phyloP scores from a whole-genome alignment of 208 protist genomes.

The Leishmania tarentolae region DNA sequence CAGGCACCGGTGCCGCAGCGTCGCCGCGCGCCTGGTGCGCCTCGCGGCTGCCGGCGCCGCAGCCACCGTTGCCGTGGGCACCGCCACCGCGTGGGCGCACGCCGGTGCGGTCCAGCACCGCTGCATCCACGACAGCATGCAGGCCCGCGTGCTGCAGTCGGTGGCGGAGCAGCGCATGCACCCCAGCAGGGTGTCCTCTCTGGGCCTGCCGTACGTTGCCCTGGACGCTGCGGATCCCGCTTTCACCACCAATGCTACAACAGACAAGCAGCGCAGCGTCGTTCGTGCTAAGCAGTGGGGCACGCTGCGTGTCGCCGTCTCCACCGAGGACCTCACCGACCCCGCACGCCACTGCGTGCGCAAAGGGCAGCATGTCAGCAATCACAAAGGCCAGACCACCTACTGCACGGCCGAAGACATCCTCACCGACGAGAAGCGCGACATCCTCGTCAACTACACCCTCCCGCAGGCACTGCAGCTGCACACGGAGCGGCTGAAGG shows the following conservation, averaged over 20 bases:
- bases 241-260: neutral
- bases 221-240: neutral
- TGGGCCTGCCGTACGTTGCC: constrained; percentile 13
- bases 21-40: constrained; percentile 13
- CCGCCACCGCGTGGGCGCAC: neutral
- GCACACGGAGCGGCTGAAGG: constrained; percentile 48
- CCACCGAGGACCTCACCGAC: constrained; percentile 33
- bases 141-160: constrained; percentile 27
- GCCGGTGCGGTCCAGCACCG: constrained; percentile 17
- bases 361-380: constrained; percentile 12
- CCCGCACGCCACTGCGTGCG: constrained; percentile 42
- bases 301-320: constrained; percentile 28
- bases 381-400: constrained; percentile 33
- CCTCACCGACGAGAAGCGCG: constrained; percentile 30
- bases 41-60: constrained; percentile 9
- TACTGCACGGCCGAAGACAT: too few relatives aligned
- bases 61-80: neutral
- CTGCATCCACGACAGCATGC: constrained; percentile 22
- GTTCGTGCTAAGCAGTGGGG: too few relatives aligned
- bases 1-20: constrained; percentile 11
- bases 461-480: constrained; percentile 52
- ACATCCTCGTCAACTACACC: constrained; percentile 39
- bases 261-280: too few relatives aligned
- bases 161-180: neutral
- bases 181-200: neutral